Percentiles rank a stretch among this genome's conserved stretches.
phyloP scores from a whole-genome alignment of 192 early-diverging fungal species.

The Coemansia sp. region DNA sequence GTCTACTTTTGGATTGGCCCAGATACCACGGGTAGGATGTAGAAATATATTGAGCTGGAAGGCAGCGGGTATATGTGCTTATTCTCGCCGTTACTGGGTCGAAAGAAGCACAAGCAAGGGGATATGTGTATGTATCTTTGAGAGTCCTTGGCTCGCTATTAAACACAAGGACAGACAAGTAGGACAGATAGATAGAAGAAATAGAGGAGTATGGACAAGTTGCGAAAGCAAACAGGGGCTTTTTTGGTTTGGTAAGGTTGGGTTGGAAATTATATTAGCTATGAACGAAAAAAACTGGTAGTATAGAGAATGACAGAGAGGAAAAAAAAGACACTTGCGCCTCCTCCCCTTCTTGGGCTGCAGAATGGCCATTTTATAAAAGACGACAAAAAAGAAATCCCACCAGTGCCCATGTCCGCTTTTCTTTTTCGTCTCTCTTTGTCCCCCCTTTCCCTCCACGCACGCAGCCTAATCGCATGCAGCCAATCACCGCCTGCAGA shows the following conservation, averaged over 20 bases:
- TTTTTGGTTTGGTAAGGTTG: not conserved
- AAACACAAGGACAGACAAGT: not conserved
- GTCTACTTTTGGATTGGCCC: not conserved
- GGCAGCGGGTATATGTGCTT: not conserved
- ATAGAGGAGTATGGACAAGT: not conserved
- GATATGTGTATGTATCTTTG: not conserved
- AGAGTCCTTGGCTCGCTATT: constrained; percentile 3
- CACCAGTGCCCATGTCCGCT: constrained; percentile 5
- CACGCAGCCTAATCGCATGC: constrained; percentile 25
- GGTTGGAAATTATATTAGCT: constrained; percentile 5
- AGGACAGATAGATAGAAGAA: not conserved
- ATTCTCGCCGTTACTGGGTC: not conserved
- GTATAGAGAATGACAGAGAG: constrained; percentile 12
- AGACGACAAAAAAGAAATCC: not conserved
- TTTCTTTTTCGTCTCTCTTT: constrained; percentile 8
- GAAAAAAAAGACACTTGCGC: constrained; percentile 15
- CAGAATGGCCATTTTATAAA: constrained; percentile 27
- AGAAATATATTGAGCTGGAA: not conserved
- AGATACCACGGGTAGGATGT: not conserved
- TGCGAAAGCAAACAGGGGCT: constrained; percentile 3
- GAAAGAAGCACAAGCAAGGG: constrained; percentile 2
- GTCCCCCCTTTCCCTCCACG: constrained; percentile 16
- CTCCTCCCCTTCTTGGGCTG: constrained; percentile 1
- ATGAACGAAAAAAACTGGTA: constrained; percentile 4
- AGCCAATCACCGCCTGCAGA: constrained; percentile 41